Conservation (phyloP, 371 early-diverging fungal genomes). For the Mucor sp. region DNA sequence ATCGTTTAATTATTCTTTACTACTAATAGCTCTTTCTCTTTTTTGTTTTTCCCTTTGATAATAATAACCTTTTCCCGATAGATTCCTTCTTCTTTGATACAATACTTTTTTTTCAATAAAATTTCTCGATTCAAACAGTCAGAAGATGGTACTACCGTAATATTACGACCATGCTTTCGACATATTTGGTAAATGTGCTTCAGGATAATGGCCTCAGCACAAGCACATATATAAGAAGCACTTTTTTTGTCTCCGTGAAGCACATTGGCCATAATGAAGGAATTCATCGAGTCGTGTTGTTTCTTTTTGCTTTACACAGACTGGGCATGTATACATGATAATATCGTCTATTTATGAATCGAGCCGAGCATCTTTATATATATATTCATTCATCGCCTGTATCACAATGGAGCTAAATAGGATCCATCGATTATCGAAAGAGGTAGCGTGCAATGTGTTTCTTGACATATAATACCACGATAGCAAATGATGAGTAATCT, state of each 20-base stretch:
- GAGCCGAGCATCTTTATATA: neutral
- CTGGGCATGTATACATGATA: too few relatives aligned
- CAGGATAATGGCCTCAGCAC: neutral
- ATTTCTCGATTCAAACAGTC: neutral
- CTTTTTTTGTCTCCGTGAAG: too few relatives aligned
- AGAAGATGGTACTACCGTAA: neutral
- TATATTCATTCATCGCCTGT: neutral
- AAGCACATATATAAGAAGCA: neutral
- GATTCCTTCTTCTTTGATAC: neutral
- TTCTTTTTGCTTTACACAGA: too few relatives aligned
- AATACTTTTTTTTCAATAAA: neutral
- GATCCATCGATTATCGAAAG: neutral
- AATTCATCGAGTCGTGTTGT: too few relatives aligned
- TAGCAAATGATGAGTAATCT: neutral
- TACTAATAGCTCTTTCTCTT: slow-evolving; percentile 10
- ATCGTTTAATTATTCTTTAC: slow-evolving; percentile 4
- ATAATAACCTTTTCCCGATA: neutral
- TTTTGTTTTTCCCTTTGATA: neutral
- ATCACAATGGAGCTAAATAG: neutral
- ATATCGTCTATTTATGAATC: neutral
- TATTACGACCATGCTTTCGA: neutral
- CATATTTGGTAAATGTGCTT: neutral
- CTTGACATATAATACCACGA: neutral
- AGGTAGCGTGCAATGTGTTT: neutral
- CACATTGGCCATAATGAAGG: too few relatives aligned